Evolutionary conservation across 495 filamentous ascomycete species (phyloP).

Genomic region (Penicillium pulvis): DNA sequence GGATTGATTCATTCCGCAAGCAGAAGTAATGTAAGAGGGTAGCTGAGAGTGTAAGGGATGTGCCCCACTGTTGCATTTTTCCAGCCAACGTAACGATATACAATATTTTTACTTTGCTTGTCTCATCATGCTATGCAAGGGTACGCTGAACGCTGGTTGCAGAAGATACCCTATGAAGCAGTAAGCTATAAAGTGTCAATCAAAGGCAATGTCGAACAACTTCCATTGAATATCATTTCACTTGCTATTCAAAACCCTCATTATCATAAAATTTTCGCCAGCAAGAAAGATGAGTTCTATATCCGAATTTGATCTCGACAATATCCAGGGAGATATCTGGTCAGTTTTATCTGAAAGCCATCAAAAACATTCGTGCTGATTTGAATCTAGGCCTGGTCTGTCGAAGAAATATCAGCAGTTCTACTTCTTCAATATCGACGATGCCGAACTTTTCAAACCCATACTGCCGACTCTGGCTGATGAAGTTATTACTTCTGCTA

Average conservation of each 20-base stretch:
- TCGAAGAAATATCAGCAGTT: constrained; percentile 34
- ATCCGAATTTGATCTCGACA: neutral
- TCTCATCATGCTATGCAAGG: no score
- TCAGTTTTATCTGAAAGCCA: neutral
- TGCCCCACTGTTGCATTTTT: neutral
- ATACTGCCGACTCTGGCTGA: constrained; percentile 22
- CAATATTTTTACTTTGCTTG: neutral
- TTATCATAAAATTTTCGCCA: neutral
- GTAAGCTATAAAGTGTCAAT: neutral
- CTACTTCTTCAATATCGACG: constrained; percentile 32
- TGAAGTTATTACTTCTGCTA: constrained; percentile 28
- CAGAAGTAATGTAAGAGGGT: neutral
- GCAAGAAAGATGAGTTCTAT: neutral
- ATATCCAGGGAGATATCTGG: constrained; percentile 4
- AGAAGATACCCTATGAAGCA: neutral
- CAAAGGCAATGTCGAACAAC: neutral
- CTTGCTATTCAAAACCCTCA: neutral
- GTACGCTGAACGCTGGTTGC: neutral
- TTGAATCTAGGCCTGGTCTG: constrained; percentile 23
- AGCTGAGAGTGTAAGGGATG: neutral
- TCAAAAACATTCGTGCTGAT: neutral
- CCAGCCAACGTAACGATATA: neutral
- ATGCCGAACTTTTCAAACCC: constrained; percentile 18
- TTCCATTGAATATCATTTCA: neutral
- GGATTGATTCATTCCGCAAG: neutral